Evolutionary conservation across 768 basidiomycete genomes (phyloP).

Genomic region (Rhodotorula babjevae): DNA sequence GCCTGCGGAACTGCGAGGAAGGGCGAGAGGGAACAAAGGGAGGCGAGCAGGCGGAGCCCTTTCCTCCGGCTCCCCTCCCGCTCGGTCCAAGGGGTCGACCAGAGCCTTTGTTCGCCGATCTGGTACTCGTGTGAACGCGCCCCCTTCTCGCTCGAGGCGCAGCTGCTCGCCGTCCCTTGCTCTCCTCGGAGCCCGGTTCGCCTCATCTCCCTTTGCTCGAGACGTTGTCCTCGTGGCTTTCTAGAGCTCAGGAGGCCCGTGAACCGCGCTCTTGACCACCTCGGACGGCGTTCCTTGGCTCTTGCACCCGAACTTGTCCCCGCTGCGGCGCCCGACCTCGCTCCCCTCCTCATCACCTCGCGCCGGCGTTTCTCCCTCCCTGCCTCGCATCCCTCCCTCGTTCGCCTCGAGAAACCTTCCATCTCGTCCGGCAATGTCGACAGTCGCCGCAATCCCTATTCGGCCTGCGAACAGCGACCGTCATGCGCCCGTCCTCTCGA

Average conservation of each 20-base stretch:
- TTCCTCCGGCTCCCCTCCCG: no score
- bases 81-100: neutral
- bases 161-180: no score
- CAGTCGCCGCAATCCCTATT: constrained; percentile 7
- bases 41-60: no score
- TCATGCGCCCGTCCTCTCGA: constrained; percentile 23
- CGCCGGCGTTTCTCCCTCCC: no score
- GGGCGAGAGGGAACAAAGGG: no score
- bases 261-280: neutral
- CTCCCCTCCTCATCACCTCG: neutral
- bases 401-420: neutral
- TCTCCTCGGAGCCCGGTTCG: no score
- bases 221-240: neutral
- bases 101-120: neutral
- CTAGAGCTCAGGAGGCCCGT: neutral
- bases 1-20: neutral
- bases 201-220: neutral
- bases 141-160: neutral
- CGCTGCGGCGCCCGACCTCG: neutral
- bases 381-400: no score
- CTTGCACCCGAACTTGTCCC: neutral
- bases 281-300: neutral
- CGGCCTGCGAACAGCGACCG: neutral
- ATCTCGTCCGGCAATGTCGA: constrained; percentile 8
- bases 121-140: neutral